Conservation (phyloP, 495 filamentous ascomycete species). For the Penicillium nucicola region DNA sequence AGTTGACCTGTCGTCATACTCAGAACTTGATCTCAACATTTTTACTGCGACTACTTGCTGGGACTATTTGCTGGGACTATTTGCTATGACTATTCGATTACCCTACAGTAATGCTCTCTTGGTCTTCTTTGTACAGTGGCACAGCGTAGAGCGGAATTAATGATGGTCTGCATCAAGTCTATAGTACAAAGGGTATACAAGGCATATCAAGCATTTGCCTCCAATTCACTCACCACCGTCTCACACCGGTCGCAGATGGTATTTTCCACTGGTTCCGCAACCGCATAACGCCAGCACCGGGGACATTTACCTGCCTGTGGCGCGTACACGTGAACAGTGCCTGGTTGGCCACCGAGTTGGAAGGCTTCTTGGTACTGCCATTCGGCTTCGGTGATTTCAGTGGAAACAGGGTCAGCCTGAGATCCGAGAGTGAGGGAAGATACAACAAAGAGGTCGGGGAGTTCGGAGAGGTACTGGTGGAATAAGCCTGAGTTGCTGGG, state of each 20-base stretch:
- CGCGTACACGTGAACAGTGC: slow-evolving; percentile 60
- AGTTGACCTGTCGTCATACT: slow-evolving; percentile 4
- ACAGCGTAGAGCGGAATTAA: no score
- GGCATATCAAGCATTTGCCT: slow-evolving; percentile 3
- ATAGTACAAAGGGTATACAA: background rate
- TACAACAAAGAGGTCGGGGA: slow-evolving; percentile 74
- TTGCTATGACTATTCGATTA: background rate
- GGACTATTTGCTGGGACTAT: background rate
- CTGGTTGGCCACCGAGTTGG: slow-evolving; percentile 44
- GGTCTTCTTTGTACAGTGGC: no score
- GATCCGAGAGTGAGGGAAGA: slow-evolving; percentile 57
- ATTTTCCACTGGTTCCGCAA: slow-evolving; percentile 48
- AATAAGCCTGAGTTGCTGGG: slow-evolving; percentile 35
- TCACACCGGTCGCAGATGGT: slow-evolving; percentile 72
- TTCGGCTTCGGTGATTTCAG: slow-evolving; percentile 26
- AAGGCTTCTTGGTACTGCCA: slow-evolving; percentile 58
- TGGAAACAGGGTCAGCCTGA: slow-evolving; percentile 23
- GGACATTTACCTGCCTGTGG: slow-evolving; percentile 70
- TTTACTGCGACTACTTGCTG: background rate
- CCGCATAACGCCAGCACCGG: slow-evolving; percentile 82
- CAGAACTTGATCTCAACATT: background rate
- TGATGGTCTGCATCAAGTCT: background rate
- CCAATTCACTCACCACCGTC: slow-evolving; percentile 53
- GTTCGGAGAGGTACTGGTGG: slow-evolving; percentile 55
- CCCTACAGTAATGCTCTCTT: no score